Percentiles rank a stretch among this genome's conserved stretches.
These are phyloP conservation scores for Candida coleopterorum DNA, from an alignment of 805 yeast species.

Conservation along the genomic window DNA sequence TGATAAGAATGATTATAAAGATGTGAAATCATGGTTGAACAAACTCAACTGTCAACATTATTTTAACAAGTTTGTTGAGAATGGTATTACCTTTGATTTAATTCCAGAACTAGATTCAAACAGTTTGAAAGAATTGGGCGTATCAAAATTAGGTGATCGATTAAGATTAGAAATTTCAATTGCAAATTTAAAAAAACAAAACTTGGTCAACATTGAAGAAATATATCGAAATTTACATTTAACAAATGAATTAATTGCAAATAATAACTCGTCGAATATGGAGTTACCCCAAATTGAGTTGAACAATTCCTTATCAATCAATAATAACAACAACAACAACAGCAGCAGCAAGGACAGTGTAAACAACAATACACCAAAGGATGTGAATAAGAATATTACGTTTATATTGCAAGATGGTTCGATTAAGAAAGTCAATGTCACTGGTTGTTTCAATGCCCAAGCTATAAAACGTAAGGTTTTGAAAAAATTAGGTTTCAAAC, in stretches of 20 bases:
- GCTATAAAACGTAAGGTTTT: conserved; percentile 69
- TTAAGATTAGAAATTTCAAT: conserved; percentile 61
- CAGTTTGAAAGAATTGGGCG: conserved; percentile 68
- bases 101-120: conserved; percentile 56
- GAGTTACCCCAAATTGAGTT: too few species aligned
- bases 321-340: too few species aligned
- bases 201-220: conserved; percentile 23
- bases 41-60: conserved; percentile 32
- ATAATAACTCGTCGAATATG: background rate
- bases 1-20: conserved; percentile 13
- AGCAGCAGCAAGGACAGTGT: too few species aligned
- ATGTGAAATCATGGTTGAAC: conserved; percentile 34
- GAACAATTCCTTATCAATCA: background rate
- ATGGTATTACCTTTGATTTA: conserved; percentile 55
- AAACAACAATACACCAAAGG: conserved; percentile 11
- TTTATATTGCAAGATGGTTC: conserved; percentile 75
- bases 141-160: conserved; percentile 79
- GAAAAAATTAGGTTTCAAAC: conserved; percentile 48
- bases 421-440: conserved; percentile 60
- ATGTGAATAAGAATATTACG: conserved; percentile 42
- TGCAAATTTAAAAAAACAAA: conserved; percentile 37
- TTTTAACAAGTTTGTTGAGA: conserved; percentile 31
- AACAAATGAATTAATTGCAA: background rate
- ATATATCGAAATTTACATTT: conserved; percentile 11
- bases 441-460: conserved; percentile 77